These are phyloP conservation scores for Anthracocystis panici-leucophaei DNA, from an alignment of 1,284 basidiomycete genomes.

Conservation along the genomic window DNA sequence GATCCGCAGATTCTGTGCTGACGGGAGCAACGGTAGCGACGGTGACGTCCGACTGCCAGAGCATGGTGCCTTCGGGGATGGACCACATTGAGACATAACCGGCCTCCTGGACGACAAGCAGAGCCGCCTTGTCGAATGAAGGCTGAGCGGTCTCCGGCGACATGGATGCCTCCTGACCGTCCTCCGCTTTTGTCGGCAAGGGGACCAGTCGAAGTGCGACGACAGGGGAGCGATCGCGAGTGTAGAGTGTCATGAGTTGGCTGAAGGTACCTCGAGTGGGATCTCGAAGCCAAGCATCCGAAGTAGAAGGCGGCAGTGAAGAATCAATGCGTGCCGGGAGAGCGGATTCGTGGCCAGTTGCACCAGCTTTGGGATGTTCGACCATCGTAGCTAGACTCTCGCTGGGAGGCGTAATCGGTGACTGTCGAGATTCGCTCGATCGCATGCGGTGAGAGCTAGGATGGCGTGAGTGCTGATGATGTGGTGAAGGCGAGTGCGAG, in stretches of 20 bases:
- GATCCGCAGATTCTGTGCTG: conserved; percentile 11
- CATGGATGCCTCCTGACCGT: background rate
- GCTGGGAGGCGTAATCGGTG: conserved; percentile 5
- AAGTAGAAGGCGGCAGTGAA: conserved; percentile 6
- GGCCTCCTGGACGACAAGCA: conserved; percentile 46
- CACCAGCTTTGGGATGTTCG: background rate
- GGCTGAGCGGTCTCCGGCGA: background rate
- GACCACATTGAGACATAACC: conserved; percentile 48
- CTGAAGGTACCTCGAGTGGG: conserved; percentile 31
- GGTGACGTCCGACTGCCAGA: conserved; percentile 41
- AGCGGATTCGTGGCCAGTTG: background rate
- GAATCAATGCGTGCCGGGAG: background rate
- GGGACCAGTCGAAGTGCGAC: conserved; percentile 40
- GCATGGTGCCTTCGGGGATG: conserved; percentile 25
- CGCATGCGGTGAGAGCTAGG: conserved; percentile 24
- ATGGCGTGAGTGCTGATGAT: conserved; percentile 10
- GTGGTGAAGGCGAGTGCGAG: conserved; percentile 12
- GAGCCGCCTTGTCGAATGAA: conserved; percentile 12
- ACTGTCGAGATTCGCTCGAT: conserved; percentile 23
- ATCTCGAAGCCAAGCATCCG: conserved; percentile 35
- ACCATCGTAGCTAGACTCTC: background rate
- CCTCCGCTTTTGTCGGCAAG: background rate
- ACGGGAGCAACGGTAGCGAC: conserved; percentile 7
- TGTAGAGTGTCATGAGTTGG: conserved; percentile 28
- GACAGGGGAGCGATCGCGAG: conserved; percentile 36